Base-by-base conservation (phyloP, 768 basidiomycete genomes). In the Cystoderma amianthinum region DNA sequence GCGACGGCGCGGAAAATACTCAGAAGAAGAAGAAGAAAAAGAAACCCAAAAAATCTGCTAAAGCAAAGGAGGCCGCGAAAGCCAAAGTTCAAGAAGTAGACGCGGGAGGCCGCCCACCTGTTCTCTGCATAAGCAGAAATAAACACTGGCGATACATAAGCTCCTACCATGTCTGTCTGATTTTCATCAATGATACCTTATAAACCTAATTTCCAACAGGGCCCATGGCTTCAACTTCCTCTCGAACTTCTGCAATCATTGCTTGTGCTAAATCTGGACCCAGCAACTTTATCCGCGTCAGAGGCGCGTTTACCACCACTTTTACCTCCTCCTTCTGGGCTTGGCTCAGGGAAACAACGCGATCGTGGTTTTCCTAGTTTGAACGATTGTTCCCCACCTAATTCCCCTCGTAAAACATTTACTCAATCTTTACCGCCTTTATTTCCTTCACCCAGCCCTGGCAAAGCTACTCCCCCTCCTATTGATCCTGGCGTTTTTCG, bases 81-180 rank as follows among this genome's bases (percentile, higher is more conserved):
- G 42, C 58, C 23, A 51, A 56, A 39, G 56, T 53, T 19, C 54
- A 51, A 16, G 51, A 49, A 34, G 55, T 49, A 19, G 64, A 68
- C 22, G 60, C 62, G 20, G 73, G 74, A 20, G 64, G 65, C 24
- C 74, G 75, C 34, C 78, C 78, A 12, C 72, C 82, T 1, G 78
- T 85, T 24, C 72, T 93, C 2, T 87, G 85, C 58, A 93, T 94
- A 52, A 88, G 85, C 63, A 76, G 91, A 49, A 92, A 93, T 67
- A 94, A 94, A 60, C 91, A 94, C 54, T 92, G 90, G 91, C 78
- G 82, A 20, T 92, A 91, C 54, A 92, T 93, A 63, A 89, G 85
- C 62, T 89, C 89, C 17, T 91, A 87, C 58, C 87, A 90, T 59
- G 88, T 89, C 64, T 45, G 82, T 79, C 36, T 45, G 32, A 33